Base-by-base conservation (phyloP, 805 yeast species). In the Wickerhamomyces strasburgensis region DNA sequence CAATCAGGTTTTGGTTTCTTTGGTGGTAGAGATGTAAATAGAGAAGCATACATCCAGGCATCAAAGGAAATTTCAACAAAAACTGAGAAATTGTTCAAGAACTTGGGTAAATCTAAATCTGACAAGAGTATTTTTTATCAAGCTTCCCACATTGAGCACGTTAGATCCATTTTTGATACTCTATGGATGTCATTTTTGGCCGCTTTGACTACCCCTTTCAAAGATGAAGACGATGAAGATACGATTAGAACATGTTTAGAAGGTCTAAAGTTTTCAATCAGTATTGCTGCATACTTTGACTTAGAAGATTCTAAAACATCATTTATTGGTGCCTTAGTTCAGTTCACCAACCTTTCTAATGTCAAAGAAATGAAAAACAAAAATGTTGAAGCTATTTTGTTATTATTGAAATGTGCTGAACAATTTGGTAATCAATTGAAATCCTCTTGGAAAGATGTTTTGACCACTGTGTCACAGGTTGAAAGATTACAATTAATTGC, bases 181-280 rank as follows among this genome's bases (percentile, higher is more conserved):
- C 65, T 84, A 30, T 93, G 99, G 99, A 89, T 94, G 96, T 87
- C 97, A 0, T 75, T 93, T 33, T 69, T 93, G 47, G 98, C 98
- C 6, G 97, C 95, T 1, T 68, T 93, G 34, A 88, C 97, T 0
- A 90, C 94, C 3, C 95, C 96, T 5, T 88, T 89, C 66, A 87
- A 83, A 55, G 96, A 87, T 38, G 80, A 82, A 44, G 88, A 84
- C 48, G 93, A 85, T 48, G 72, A 70, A 15, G 87, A 80, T 37
- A 72, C 83, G 9, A 73, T 84, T 4, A 73, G 68, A 34, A 61
- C 72, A 7, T 81, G 96, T 48, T 62, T 93, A 37, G 96, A 86
- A 46, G 98, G 98, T 16, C 75, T 93, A 47, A 80, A 80, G 50
- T 64, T 87, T 25, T 80, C 96, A 1, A 79, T 88, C 35, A 78